These are phyloP conservation scores for Anisodus tanguticus DNA, from an alignment of 257 asterid species.

Conservation along the genomic window DNA sequence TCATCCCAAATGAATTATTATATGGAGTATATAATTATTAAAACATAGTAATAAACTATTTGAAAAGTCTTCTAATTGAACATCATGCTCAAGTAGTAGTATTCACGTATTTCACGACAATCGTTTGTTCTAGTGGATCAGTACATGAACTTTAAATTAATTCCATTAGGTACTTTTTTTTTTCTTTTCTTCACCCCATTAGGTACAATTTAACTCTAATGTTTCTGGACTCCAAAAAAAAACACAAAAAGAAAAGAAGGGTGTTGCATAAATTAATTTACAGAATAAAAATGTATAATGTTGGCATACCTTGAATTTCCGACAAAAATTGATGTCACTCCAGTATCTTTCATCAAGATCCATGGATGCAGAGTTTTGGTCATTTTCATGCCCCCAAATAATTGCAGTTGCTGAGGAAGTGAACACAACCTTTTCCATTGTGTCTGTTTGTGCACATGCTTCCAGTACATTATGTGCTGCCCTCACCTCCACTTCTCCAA, in stretches of 20 bases:
- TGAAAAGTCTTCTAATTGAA: constrained; percentile 11
- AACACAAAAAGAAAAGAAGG: not conserved
- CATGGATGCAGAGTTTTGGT: constrained; percentile 12
- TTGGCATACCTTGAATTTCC: constrained; percentile 61
- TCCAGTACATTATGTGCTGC: constrained; percentile 96
- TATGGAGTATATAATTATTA: not conserved
- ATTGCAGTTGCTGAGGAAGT: constrained; percentile 88
- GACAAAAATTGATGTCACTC: constrained; percentile 81
- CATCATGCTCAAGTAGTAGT: not conserved
- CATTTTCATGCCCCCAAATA: constrained; percentile 57
- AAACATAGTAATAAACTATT: not conserved
- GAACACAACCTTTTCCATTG: constrained; percentile 76
- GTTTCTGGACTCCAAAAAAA: not conserved
- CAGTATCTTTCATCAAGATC: constrained; percentile 75
- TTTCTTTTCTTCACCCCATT: not conserved
- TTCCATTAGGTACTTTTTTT: not conserved
- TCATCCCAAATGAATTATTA: not conserved
- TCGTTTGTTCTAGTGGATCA: not conserved
- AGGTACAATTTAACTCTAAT: not conserved
- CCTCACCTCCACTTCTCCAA: constrained; percentile 85
- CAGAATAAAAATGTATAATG: not conserved
- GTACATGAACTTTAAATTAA: not conserved
- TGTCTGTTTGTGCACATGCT: constrained; percentile 91
- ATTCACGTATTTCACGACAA: not conserved
- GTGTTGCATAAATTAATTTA: not conserved